phyloP scores from a whole-genome alignment of 495 filamentous ascomycete species.

The Penicillium egyptiacum region DNA sequence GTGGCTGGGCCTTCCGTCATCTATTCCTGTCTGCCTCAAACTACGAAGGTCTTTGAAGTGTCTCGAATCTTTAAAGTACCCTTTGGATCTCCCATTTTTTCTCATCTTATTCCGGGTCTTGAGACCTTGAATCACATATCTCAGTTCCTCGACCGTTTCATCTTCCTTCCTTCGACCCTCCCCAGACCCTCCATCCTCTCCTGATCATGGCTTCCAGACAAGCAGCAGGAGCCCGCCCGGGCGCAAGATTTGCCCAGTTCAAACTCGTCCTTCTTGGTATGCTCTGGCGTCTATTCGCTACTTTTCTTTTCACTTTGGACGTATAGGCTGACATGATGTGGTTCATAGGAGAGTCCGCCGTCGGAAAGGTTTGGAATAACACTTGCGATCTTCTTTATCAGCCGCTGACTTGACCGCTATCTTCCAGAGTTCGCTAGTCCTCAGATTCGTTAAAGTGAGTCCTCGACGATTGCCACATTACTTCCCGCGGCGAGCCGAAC shows the following conservation, averaged over 20 bases:
- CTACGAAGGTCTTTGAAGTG: constrained; percentile 14
- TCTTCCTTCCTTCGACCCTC: constrained; percentile 10
- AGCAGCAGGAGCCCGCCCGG: constrained; percentile 71
- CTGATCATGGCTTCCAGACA: constrained; percentile 74
- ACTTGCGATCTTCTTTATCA: constrained; percentile 24
- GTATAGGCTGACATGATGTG: constrained; percentile 7
- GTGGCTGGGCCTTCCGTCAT: constrained; percentile 36
- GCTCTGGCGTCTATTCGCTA: constrained; percentile 21
- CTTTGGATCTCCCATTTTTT: constrained; percentile 3
- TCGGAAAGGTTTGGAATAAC: constrained; percentile 77
- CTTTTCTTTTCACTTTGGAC: neutral
- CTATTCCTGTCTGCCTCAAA: constrained; percentile 27
- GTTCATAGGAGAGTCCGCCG: constrained; percentile 87
- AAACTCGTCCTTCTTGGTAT: constrained; percentile 95
- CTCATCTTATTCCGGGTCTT: neutral
- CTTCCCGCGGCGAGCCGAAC: neutral
- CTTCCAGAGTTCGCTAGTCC: constrained; percentile 85
- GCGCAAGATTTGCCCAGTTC: constrained; percentile 94
- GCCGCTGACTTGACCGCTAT: constrained; percentile 36
- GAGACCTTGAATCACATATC: neutral
- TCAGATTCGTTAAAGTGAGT: constrained; percentile 94
- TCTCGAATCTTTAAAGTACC: constrained; percentile 4
- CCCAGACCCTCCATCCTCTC: constrained; percentile 14
- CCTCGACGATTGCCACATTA: neutral
- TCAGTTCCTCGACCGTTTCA: constrained; percentile 3